Conservation (phyloP, 2,329 filamentous ascomycete genomes). For the Cladophialophora yegresii region DNA sequence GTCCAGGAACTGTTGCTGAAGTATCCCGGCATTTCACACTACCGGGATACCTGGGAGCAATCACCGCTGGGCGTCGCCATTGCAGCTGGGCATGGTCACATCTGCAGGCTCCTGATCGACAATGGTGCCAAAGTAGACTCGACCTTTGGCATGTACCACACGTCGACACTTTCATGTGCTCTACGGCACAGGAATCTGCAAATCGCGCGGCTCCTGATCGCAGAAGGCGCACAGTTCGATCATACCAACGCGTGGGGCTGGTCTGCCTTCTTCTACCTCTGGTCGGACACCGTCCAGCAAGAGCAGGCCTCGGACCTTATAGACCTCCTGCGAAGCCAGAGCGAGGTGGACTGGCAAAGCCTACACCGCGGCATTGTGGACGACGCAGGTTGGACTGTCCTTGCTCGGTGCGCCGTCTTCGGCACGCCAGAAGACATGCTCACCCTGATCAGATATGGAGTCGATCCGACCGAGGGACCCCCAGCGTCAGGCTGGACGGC, state of each 20-base stretch:
- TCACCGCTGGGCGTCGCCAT: conserved; percentile 2
- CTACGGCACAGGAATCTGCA: not conserved
- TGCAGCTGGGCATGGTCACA: not conserved
- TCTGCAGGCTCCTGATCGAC: conserved; percentile 1
- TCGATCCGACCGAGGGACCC: not conserved
- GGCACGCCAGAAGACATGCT: not conserved
- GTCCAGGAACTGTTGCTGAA: not conserved
- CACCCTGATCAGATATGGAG: conserved; percentile 1
- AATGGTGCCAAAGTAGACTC: not conserved
- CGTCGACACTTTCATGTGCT: not conserved
- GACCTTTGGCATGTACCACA: conserved; percentile 7
- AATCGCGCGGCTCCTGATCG: not conserved
- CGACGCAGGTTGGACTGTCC: not conserved
- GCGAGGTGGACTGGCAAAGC: not conserved
- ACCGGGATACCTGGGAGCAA: not conserved
- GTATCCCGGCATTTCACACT: not conserved
- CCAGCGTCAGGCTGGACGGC: not conserved
- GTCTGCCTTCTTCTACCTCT: conserved; percentile 4
- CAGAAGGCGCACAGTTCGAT: not conserved
- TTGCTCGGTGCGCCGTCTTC: conserved; percentile 4
- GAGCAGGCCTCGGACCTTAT: not conserved
- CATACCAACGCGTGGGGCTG: conserved; percentile 6
- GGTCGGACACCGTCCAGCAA: not conserved
- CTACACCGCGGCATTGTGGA: conserved; percentile 5
- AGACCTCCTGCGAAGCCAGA: conserved; percentile 1